These are phyloP conservation scores for Aspergillus homomorphus DNA, from an alignment of 495 filamentous ascomycete genomes.

Conservation along the genomic window DNA sequence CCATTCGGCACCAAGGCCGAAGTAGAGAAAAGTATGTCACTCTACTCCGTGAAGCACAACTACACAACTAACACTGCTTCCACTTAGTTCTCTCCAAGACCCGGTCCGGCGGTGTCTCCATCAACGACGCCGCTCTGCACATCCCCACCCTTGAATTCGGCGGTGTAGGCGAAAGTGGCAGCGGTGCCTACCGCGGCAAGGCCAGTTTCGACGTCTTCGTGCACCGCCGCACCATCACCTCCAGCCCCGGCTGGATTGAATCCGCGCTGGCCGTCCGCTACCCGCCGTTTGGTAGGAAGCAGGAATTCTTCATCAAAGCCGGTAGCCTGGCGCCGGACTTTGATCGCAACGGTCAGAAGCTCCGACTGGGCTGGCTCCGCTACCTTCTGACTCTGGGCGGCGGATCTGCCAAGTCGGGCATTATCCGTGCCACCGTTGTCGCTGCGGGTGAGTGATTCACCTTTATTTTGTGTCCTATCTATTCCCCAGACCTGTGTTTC, in stretches of 20 bases:
- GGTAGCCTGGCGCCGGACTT: slow-evolving; percentile 68
- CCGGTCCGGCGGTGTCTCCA: slow-evolving; percentile 71
- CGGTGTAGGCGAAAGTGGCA: slow-evolving; percentile 82
- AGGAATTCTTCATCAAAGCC: slow-evolving; percentile 55
- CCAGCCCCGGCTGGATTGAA: slow-evolving; percentile 80
- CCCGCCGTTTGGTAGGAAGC: slow-evolving; percentile 69
- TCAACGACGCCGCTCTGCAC: slow-evolving; percentile 85
- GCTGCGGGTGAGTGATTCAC: slow-evolving; percentile 46
- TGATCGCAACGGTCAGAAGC: slow-evolving; percentile 67
- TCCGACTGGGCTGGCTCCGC: slow-evolving; percentile 46
- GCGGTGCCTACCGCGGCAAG: slow-evolving; percentile 79
- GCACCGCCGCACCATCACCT: slow-evolving; percentile 71
- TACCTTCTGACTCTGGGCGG: slow-evolving; percentile 47
- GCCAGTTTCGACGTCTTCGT: slow-evolving; percentile 81
- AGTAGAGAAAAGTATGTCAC: slow-evolving; percentile 56
- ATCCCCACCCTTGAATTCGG: slow-evolving; percentile 82
- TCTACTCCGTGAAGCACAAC: background rate
- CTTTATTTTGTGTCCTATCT: background rate
- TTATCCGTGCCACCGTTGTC: slow-evolving; percentile 38
- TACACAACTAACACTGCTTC: slow-evolving; percentile 16
- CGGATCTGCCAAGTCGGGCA: slow-evolving; percentile 38
- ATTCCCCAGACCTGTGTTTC: background rate
- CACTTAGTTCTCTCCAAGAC: slow-evolving; percentile 55
- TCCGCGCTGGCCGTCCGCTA: slow-evolving; percentile 71
- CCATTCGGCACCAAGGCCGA: slow-evolving; percentile 79